Evolutionary conservation across 805 yeast species (phyloP), one percentile per base, ranked within the genome.

Genomic region (Candida tammaniensis): DNA sequence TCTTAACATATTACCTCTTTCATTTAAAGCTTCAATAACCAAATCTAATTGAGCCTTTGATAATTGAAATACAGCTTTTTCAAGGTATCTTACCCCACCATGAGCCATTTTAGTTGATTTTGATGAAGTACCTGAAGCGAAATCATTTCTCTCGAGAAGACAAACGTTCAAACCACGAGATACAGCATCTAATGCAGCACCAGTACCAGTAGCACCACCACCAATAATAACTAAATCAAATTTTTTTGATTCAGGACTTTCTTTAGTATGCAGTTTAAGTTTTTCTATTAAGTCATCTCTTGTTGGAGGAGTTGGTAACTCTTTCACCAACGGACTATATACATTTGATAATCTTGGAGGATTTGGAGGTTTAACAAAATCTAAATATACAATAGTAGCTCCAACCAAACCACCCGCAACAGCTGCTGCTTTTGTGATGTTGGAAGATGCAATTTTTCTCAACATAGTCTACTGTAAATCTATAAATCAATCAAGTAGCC

Each of bases 121-220:
- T 22, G 96, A 87, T 7, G 95, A 84, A 11, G 97, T 91, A 26
- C 96, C 96, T 7, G 87, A 73, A 6, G 96, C 95, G 55, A 84
- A 89, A 67, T 89, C 98, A 45, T 78, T 79, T 55, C 82, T 82
- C 61, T 89, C 98, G 39, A 89, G 74, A 38, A 89, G 60, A 33
- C 94, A 85, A 27, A 87, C 96, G 53, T 86, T 85, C 48, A 88
- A 75, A 30, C 97, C 97, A 60, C 98, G 75, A 27, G 94, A 76
- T 18, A 82, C 76, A 23, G 96, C 96, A 62, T 89, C 98, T 27
- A 89, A 68, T 1, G 96, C 97, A 30, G 86, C 77, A 40, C 97
- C 98, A 4, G 96, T 69, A 43, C 98, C 98, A 11, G 93, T 82
- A 24, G 97, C 97, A 56, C 98, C 98, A 47, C 96, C 97, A 42